Evolutionary conservation across 169 alveolate genomes (phyloP).

Genomic region (Plasmodium blacklocki): DNA sequence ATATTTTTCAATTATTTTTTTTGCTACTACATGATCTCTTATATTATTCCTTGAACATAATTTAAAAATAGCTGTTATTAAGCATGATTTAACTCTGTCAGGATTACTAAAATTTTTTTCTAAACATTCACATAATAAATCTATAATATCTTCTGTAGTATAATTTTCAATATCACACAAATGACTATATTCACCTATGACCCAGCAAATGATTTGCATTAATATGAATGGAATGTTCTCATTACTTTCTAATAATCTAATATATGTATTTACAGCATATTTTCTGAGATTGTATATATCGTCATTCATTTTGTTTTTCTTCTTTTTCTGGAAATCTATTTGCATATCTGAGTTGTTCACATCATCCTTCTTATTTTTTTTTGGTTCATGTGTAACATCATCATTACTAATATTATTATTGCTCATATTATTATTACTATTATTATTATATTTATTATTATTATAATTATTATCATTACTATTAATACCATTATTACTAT

Average conservation of each 20-base stretch:
- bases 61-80: constrained; percentile 73
- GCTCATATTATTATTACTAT: not conserved
- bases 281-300: constrained; percentile 45
- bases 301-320: constrained; percentile 40
- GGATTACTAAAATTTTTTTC: constrained; percentile 60
- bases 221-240: constrained; percentile 73
- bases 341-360: not conserved
- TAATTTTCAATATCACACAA: constrained; percentile 71
- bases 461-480: not conserved
- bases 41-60: constrained; percentile 53
- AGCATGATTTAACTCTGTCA: constrained; percentile 70
- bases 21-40: constrained; percentile 65
- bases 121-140: constrained; percentile 73
- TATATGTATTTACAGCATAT: constrained; percentile 74
- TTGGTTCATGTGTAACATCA: not conserved
- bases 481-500: not conserved
- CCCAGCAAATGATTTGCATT: constrained; percentile 72
- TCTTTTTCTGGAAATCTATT: not conserved
- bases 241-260: constrained; percentile 57
- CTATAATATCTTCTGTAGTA: constrained; percentile 65
- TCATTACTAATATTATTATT: not conserved
- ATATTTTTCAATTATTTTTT: constrained; percentile 67
- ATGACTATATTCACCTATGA: constrained; percentile 70
- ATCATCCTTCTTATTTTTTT: not conserved
- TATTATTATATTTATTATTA: not conserved